Percentiles rank a stretch among this genome's conserved stretches.
These are phyloP conservation scores for Madurella mycetomatis DNA, from an alignment of 2,329 filamentous ascomycete genomes.

Conservation along the genomic window DNA sequence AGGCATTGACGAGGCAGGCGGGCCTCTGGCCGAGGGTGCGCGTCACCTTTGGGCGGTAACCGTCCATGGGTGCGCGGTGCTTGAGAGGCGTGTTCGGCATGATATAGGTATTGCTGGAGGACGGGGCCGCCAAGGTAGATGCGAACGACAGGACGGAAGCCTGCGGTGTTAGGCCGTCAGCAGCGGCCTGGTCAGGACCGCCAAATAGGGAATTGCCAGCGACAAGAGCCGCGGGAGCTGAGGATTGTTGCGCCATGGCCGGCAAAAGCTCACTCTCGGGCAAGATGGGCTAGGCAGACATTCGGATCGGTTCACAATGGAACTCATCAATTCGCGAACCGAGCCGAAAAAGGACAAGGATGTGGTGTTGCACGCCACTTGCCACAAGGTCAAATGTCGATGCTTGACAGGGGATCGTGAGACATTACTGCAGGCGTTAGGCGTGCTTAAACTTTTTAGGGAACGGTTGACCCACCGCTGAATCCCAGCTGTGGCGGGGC, in stretches of 20 bases:
- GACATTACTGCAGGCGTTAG: neutral
- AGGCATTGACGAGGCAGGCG: conserved; percentile 94
- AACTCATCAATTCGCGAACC: neutral
- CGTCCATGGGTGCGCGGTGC: conserved; percentile 60
- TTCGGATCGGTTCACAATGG: neutral
- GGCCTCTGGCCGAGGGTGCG: conserved; percentile 76
- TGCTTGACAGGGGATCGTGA: conserved; percentile 4
- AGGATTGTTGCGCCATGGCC: conserved; percentile 24
- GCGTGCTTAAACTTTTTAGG: neutral
- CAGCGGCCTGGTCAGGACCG: conserved; percentile 32
- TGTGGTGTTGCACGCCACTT: neutral
- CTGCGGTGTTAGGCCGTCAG: conserved; percentile 26
- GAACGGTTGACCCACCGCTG: neutral
- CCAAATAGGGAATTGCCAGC: conserved; percentile 40
- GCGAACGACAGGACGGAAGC: conserved; percentile 26
- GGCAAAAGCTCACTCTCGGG: neutral
- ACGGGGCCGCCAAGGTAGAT: conserved; percentile 40
- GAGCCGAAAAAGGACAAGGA: neutral
- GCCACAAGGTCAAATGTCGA: neutral
- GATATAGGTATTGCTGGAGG: conserved; percentile 76
- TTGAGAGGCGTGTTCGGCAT: conserved; percentile 83
- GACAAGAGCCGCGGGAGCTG: conserved; percentile 22
- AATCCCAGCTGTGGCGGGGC: neutral
- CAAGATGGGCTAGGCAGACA: neutral
- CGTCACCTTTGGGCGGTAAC: conserved; percentile 79